These are phyloP conservation scores for Wickerhamiella musiphila DNA, from an alignment of 805 yeast species.

Conservation along the genomic window DNA sequence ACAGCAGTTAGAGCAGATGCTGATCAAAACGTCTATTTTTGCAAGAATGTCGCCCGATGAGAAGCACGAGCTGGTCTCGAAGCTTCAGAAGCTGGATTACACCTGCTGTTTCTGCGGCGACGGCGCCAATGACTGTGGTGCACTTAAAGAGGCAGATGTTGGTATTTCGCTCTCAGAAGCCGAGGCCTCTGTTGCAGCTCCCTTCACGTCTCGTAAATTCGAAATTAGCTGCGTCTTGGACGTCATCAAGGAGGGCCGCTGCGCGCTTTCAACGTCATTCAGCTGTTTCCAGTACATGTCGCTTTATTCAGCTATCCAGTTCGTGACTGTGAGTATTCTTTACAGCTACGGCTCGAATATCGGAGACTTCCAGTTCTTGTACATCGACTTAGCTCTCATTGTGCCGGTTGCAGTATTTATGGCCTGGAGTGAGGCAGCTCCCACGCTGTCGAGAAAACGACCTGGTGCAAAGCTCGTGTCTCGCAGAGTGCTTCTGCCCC, in stretches of 20 bases:
- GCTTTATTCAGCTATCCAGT: constrained; percentile 89
- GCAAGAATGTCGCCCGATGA: constrained; percentile 99
- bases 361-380: constrained; percentile 92
- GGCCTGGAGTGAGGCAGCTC: constrained; percentile 89
- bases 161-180: constrained; percentile 94
- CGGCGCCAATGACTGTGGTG: constrained; percentile 99
- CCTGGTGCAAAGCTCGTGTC: constrained; percentile 92
- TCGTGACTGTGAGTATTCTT: constrained; percentile 66
- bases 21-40: constrained; percentile 59
- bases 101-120: constrained; percentile 97
- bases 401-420: constrained; percentile 87
- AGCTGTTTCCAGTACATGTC: constrained; percentile 98
- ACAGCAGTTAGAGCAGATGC: constrained; percentile 32
- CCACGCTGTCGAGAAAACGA: constrained; percentile 41
- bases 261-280: constrained; percentile 85
- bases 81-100: constrained; percentile 67
- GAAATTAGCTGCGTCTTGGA: constrained; percentile 86
- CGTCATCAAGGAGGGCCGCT: constrained; percentile 87
- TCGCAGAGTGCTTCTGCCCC: constrained; percentile 67
- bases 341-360: constrained; percentile 80
- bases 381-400: constrained; percentile 80
- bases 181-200: constrained; percentile 97
- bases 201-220: constrained; percentile 79
- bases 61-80: constrained; percentile 86
- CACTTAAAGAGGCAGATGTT: constrained; percentile 92